Percentiles rank a stretch among this genome's conserved stretches.
Evolutionary conservation across 495 filamentous ascomycete species (phyloP).

Genomic region (Lasiosphaeris hirsuta): DNA sequence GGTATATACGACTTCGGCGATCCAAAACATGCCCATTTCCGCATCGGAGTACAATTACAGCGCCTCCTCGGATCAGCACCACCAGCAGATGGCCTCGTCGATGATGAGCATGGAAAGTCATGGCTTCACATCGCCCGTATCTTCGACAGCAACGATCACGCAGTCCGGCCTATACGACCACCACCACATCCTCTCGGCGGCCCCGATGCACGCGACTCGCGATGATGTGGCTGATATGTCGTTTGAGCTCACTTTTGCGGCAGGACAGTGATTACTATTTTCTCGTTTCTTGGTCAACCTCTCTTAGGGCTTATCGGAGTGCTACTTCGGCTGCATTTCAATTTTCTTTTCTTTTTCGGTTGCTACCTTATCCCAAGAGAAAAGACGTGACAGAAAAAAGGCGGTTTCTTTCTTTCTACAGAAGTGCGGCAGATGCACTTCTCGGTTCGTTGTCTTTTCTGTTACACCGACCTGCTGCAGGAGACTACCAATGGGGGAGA

Average conservation of each 20-base stretch:
- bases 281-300: neutral
- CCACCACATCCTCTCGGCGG: conserved; percentile 14
- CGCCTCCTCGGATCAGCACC: conserved; percentile 1
- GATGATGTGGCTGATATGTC: conserved; percentile 27
- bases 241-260: conserved; percentile 30
- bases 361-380: too few species aligned
- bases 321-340: too few species aligned
- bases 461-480: too few species aligned
- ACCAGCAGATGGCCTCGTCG: conserved; percentile 19
- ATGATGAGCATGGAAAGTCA: conserved; percentile 33
- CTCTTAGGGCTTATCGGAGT: too few species aligned
- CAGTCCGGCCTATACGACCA: conserved; percentile 25
- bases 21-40: conserved; percentile 36
- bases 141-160: conserved; percentile 40
- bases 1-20: conserved; percentile 18
- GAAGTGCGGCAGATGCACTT: too few species aligned
- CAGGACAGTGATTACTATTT: conserved; percentile 6
- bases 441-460: too few species aligned
- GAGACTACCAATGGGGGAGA: too few species aligned
- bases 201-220: conserved; percentile 1
- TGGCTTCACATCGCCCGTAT: conserved; percentile 36
- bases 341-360: neutral
- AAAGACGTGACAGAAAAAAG: too few species aligned
- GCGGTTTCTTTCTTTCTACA: too few species aligned
- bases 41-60: conserved; percentile 37